Conservation (phyloP, 2,329 filamentous ascomycete genomes). For the Talaromyces pinophilus region DNA sequence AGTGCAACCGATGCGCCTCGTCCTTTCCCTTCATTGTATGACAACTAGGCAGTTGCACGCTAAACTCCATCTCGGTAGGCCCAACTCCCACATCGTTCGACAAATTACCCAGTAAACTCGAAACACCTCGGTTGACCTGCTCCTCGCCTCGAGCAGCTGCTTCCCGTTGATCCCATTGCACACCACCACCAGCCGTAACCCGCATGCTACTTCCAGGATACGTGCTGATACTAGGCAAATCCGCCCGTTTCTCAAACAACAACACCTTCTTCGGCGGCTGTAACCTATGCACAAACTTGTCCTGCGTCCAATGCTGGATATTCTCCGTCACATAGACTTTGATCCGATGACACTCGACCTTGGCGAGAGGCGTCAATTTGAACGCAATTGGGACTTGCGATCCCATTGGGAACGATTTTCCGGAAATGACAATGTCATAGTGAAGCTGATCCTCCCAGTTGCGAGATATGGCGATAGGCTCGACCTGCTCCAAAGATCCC, state of each 20-base stretch:
- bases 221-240: conserved; percentile 69
- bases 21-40: conserved; percentile 77
- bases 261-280: conserved; percentile 82
- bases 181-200: conserved; percentile 77
- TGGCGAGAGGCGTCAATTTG: conserved; percentile 87
- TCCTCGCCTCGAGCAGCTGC: conserved; percentile 59
- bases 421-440: conserved; percentile 94
- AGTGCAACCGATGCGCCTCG: conserved; percentile 67
- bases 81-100: conserved; percentile 76
- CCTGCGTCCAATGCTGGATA: conserved; percentile 85
- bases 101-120: conserved; percentile 79
- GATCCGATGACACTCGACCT: conserved; percentile 89
- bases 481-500: conserved; percentile 83
- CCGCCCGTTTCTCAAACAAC: conserved; percentile 84
- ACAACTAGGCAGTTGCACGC: conserved; percentile 86
- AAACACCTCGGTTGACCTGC: conserved; percentile 54
- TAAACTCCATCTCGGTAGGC: conserved; percentile 92
- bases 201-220: conserved; percentile 76
- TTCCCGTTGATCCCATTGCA: conserved; percentile 63
- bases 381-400: conserved; percentile 89
- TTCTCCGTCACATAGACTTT: conserved; percentile 91
- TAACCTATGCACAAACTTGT: conserved; percentile 80
- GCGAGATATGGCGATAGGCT: conserved; percentile 89
- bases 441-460: conserved; percentile 95
- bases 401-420: conserved; percentile 89